These are phyloP conservation scores for Escovopsis sp. DNA, from an alignment of 2,329 filamentous ascomycete genomes.

Conservation along the genomic window DNA sequence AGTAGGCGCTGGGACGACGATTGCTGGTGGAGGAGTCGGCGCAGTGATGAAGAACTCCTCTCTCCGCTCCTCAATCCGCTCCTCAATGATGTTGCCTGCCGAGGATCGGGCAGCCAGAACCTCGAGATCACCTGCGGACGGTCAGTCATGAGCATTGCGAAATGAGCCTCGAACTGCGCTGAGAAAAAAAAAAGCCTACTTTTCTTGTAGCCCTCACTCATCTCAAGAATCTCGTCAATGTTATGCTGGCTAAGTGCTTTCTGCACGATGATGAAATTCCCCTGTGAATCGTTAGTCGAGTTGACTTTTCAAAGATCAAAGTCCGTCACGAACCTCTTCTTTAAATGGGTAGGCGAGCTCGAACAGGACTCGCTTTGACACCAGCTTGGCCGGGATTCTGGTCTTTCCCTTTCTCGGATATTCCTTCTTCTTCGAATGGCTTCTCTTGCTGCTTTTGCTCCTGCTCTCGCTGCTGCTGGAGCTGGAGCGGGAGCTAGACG, in stretches of 20 bases:
- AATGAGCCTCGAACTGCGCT: conserved; percentile 9
- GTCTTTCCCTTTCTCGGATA: conserved; percentile 82
- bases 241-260: conserved; percentile 79
- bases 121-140: conserved; percentile 26
- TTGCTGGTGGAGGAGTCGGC: conserved; percentile 10
- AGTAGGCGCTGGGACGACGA: conserved; percentile 11
- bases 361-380: conserved; percentile 66
- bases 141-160: background rate
- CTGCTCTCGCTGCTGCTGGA: conserved; percentile 27
- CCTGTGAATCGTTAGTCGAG: conserved; percentile 32
- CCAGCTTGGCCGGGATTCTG: conserved; percentile 66
- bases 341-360: conserved; percentile 77
- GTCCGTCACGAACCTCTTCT: conserved; percentile 51
- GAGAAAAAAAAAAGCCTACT: conserved; percentile 24
- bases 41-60: conserved; percentile 25
- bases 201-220: conserved; percentile 64
- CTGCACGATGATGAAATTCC: conserved; percentile 65
- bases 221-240: conserved; percentile 75
- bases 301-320: background rate
- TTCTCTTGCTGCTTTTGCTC: conserved; percentile 26
- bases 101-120: conserved; percentile 30
- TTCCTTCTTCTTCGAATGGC: conserved; percentile 40
- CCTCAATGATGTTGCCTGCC: conserved; percentile 32
- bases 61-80: conserved; percentile 30
- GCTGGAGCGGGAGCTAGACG: conserved; percentile 33